Percentiles rank a stretch among this genome's conserved stretches.
Conservation (phyloP, 768 basidiomycete genomes). For the Lentinula lateritia region DNA sequence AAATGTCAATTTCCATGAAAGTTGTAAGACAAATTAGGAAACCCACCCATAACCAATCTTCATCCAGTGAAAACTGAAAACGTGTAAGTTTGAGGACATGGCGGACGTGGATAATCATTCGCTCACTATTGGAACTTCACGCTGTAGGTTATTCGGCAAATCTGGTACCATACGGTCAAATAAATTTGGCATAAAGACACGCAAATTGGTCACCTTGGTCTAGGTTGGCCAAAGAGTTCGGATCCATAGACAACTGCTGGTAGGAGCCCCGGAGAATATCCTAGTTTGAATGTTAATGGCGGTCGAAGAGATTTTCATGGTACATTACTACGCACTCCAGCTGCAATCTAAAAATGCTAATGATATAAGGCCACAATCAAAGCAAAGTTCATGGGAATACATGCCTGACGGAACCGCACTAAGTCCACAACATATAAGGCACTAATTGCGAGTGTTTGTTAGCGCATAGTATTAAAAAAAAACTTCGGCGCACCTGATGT, state of each 20-base stretch:
- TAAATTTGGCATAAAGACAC: not conserved
- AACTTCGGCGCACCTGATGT: slow-evolving; percentile 66
- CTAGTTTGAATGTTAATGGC: slow-evolving; percentile 26
- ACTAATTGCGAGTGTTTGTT: slow-evolving; percentile 34
- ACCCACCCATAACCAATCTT: slow-evolving; percentile 94
- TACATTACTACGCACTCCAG: slow-evolving; percentile 33
- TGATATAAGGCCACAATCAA: not conserved
- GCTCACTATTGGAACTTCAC: slow-evolving; percentile 88
- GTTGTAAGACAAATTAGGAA: not conserved
- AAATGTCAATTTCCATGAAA: not conserved
- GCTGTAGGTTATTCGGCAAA: slow-evolving; percentile 92
- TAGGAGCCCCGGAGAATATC: slow-evolving; percentile 90
- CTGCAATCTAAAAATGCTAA: slow-evolving; percentile 33
- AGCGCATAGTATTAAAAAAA: not conserved
- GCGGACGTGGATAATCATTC: not conserved
- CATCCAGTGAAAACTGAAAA: slow-evolving; percentile 72
- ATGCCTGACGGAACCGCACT: slow-evolving; percentile 86
- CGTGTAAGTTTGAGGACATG: slow-evolving; percentile 1
- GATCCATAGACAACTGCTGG: slow-evolving; percentile 90
- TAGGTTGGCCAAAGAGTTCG: slow-evolving; percentile 87
- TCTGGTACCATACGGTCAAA: slow-evolving; percentile 39
- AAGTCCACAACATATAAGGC: slow-evolving; percentile 96
- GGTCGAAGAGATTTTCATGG: not conserved
- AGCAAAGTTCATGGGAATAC: slow-evolving; percentile 11
- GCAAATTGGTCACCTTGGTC: slow-evolving; percentile 70